Conservation (phyloP, 306 rosid genomes). For the Cucumis cinereus region DNA sequence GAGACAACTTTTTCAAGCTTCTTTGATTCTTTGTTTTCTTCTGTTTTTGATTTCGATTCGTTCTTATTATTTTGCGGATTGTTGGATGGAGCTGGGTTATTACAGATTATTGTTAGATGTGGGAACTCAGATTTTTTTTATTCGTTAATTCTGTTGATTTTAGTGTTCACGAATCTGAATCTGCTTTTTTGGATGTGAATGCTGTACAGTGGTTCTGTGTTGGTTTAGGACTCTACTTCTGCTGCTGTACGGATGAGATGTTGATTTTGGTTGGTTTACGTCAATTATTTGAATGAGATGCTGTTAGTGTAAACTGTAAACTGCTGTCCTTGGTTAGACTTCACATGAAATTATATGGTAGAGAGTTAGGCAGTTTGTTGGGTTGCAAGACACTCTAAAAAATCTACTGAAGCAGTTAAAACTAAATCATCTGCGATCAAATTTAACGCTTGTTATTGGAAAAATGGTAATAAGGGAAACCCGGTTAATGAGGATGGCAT, state of each 20-base stretch:
- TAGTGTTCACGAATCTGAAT: background rate
- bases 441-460: background rate
- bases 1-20: background rate
- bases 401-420: background rate
- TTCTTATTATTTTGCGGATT: background rate
- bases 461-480: background rate
- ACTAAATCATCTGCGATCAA: background rate
- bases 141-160: background rate
- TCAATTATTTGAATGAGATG: background rate
- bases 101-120: background rate
- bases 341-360: background rate
- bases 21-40: background rate
- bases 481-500: background rate
- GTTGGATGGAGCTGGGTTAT: background rate
- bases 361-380: background rate
- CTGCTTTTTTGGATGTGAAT: background rate
- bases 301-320: background rate
- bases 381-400: background rate
- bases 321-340: background rate
- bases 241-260: slow-evolving; percentile 1
- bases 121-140: background rate
- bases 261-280: background rate
- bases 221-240: background rate
- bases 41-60: background rate
- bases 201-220: background rate